phyloP scores from a whole-genome alignment of 2,329 filamentous ascomycete genomes.

The Colletotrichum musae region DNA sequence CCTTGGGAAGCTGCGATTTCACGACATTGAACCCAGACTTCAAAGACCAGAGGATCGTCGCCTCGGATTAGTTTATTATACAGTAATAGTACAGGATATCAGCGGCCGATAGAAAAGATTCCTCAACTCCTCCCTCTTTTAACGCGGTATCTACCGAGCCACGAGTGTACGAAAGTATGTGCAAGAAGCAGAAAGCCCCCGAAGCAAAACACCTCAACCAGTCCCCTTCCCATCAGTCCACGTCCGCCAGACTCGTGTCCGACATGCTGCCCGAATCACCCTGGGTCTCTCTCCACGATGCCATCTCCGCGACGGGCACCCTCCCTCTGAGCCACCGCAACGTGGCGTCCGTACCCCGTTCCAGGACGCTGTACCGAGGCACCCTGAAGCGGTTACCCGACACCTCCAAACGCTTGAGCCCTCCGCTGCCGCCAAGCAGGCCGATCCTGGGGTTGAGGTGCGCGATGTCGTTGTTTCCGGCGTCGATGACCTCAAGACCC shows the following conservation, averaged over 20 bases:
- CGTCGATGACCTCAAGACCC: conserved; percentile 83
- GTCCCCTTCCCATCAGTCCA: conserved; percentile 44
- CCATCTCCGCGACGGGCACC: conserved; percentile 75
- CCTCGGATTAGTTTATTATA: conserved; percentile 33
- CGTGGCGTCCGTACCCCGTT: conserved; percentile 89
- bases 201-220: background rate
- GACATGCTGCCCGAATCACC: conserved; percentile 51
- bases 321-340: conserved; percentile 85
- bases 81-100: conserved; percentile 41
- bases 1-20: too few relatives aligned
- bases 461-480: conserved; percentile 89
- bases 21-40: background rate
- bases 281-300: conserved; percentile 65
- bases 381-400: conserved; percentile 90
- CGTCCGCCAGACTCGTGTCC: conserved; percentile 47
- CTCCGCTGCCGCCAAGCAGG: conserved; percentile 74
- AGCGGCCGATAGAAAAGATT: conserved; percentile 27
- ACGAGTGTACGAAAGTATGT: conserved; percentile 27
- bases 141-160: conserved; percentile 23
- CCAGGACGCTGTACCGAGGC: conserved; percentile 85
- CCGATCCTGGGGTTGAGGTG: conserved; percentile 86
- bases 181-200: conserved; percentile 31
- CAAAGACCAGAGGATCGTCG: background rate
- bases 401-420: conserved; percentile 79
- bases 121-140: conserved; percentile 28